Evolutionary conservation across 441 rosid genomes (phyloP), one percentile per base, ranked within the genome.

Genomic region (Arabidopsis hybrid): DNA sequence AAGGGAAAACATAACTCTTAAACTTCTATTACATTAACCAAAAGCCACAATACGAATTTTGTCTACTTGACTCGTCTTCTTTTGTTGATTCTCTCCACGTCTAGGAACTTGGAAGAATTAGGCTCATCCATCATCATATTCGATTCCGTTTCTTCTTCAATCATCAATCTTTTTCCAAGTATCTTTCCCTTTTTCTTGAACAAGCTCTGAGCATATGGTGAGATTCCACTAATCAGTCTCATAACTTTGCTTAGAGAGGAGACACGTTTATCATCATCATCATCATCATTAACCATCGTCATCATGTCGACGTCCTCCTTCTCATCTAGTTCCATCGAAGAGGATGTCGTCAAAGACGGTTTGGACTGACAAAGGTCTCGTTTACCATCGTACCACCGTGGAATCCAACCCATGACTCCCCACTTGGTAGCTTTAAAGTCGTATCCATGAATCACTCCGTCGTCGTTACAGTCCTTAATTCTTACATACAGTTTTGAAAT

Each of bases 151-250:
- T 55, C 36, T 6, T 67, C 71, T 53, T 53, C 61, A 40, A 13
- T 26, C 61, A 67, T 53, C 51, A 40, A 39, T 67, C 72, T 40
- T 53, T 67, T 67, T 11, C 62, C 62, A 53, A 67, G 42, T 9
- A 2, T 6, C 7, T 49, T 67, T 53, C 55, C 61, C 31, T 67
- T 67, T 53, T 29, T 55, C 62, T 36, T 35, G 13, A 17, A 18
- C 8, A 65, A 1, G 3, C 31, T 65, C 36, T 36, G 10, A 29
- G 32, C 72, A 29, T 29, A 53, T 29, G 52, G 40, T 57, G 65
- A 43, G 13, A 58, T 57, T 34, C 46, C 11, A 43, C 3, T 18
- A 43, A 69, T 31, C 10, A 31, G 10, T 63, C 55, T 6, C 55
- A 31, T 69, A 7, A 35, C 17, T 31, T 9, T 5, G 31, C 56